Percentiles rank a stretch among this genome's conserved stretches.
These are phyloP conservation scores for Euphorbia schlechtendalii DNA, from an alignment of 441 rosid genomes.

Conservation along the genomic window DNA sequence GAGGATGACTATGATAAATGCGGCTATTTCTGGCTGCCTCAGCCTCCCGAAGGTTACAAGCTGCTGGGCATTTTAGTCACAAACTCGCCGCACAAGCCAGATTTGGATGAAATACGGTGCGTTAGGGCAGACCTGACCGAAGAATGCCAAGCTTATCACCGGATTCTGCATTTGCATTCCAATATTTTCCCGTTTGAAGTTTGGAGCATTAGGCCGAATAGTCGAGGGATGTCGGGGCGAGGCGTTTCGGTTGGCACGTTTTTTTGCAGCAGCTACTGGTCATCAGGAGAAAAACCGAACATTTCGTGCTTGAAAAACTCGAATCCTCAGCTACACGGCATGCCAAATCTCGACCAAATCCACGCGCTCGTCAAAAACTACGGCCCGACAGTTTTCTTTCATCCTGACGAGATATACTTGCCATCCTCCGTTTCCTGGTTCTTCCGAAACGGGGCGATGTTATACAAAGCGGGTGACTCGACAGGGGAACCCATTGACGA, in stretches of 20 bases:
- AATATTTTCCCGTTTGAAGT: constrained; percentile 41
- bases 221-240: constrained; percentile 55
- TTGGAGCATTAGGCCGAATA: constrained; percentile 57
- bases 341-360: constrained; percentile 71
- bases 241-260: constrained; percentile 71
- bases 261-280: constrained; percentile 43
- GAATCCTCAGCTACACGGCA: constrained; percentile 44
- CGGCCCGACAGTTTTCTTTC: constrained; percentile 70
- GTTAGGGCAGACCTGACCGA: constrained; percentile 69
- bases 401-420: constrained; percentile 59
- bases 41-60: constrained; percentile 64
- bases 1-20: constrained; percentile 30
- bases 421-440: constrained; percentile 85
- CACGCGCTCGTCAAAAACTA: constrained; percentile 54
- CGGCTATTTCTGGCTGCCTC: constrained; percentile 79
- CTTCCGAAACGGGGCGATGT: constrained; percentile 56
- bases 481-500: constrained; percentile 43
- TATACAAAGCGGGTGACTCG: constrained; percentile 35
- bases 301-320: constrained; percentile 58
- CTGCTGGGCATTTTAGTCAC: constrained; percentile 66
- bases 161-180: constrained; percentile 28
- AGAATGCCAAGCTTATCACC: constrained; percentile 41
- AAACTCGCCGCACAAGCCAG: constrained; percentile 42
- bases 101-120: constrained; percentile 61
- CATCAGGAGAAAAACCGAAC: constrained; percentile 27